These are phyloP conservation scores for Chaetomiaceae sp. DNA, from an alignment of 2,329 filamentous ascomycete genomes.

Conservation along the genomic window DNA sequence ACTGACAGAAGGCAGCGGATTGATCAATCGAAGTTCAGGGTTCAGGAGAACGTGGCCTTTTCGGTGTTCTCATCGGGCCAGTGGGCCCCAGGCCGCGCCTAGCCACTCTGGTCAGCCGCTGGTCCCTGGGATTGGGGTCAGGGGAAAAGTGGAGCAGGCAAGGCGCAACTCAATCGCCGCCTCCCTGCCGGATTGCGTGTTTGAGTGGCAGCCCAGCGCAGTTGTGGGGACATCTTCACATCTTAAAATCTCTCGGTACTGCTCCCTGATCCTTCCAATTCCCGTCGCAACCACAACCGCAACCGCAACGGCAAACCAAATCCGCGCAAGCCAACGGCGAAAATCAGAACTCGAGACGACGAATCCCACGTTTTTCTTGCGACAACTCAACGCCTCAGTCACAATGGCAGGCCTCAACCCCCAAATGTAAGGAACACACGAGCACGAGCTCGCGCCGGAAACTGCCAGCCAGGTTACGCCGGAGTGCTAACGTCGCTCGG, in stretches of 20 bases:
- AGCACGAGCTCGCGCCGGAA: background rate
- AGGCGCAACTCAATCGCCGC: background rate
- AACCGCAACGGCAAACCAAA: background rate
- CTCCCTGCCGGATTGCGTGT: constrained; percentile 3
- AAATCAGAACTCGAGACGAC: background rate
- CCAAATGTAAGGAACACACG: constrained; percentile 49
- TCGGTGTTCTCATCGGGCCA: background rate
- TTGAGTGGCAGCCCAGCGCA: background rate
- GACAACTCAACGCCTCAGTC: constrained; percentile 13
- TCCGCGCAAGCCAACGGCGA: background rate
- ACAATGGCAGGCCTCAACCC: constrained; percentile 59
- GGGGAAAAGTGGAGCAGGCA: background rate
- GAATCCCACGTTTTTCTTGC: background rate
- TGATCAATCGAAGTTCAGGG: too few species aligned
- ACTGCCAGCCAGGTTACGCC: background rate
- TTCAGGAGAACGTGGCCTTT: background rate
- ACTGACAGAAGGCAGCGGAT: background rate
- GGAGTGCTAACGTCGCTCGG: constrained; percentile 20
- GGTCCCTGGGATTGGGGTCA: background rate
- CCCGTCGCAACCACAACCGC: too few species aligned
- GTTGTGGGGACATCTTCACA: constrained; percentile 9
- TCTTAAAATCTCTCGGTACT: constrained; percentile 1
- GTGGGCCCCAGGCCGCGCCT: background rate
- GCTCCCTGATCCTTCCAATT: constrained; percentile 1
- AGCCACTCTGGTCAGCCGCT: background rate